phyloP scores from a whole-genome alignment of 1,139 yeast genomes.

The Geotrichum candidum region DNA sequence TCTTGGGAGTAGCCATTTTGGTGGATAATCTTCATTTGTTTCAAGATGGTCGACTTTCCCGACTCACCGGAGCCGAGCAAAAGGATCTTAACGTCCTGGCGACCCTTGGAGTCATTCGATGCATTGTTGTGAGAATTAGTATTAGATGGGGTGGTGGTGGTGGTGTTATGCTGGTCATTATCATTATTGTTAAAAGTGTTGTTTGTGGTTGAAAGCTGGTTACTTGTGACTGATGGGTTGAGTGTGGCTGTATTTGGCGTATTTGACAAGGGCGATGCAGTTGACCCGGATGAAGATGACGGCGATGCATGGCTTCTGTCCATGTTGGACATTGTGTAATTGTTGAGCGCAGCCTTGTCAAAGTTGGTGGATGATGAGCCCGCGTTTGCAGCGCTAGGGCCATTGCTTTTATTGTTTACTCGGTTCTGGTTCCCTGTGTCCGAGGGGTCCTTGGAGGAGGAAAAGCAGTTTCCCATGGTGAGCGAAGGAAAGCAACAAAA shows the following conservation, averaged over 20 bases:
- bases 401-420: neutral
- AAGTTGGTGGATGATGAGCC: neutral
- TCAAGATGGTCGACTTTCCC: slow-evolving; percentile 69
- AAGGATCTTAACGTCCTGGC: slow-evolving; percentile 49
- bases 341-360: neutral
- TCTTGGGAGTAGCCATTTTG: slow-evolving; percentile 61
- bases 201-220: neutral
- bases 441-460: slow-evolving; percentile 6
- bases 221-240: neutral
- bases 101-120: slow-evolving; percentile 5
- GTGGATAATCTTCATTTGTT: slow-evolving; percentile 71
- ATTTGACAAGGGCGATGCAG: slow-evolving; percentile 10
- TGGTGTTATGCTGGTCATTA: neutral
- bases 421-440: neutral
- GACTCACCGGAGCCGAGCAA: slow-evolving; percentile 71
- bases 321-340: neutral
- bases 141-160: neutral
- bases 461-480: slow-evolving; percentile 14
- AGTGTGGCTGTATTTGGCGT: neutral
- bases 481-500: neutral
- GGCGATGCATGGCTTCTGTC: neutral
- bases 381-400: neutral
- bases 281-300: slow-evolving; percentile 10
- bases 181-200: neutral
- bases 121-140: neutral